Evolutionary conservation across 192 early-diverging fungal genomes (phyloP).

Genomic region (Blastocladiella britannica): DNA sequence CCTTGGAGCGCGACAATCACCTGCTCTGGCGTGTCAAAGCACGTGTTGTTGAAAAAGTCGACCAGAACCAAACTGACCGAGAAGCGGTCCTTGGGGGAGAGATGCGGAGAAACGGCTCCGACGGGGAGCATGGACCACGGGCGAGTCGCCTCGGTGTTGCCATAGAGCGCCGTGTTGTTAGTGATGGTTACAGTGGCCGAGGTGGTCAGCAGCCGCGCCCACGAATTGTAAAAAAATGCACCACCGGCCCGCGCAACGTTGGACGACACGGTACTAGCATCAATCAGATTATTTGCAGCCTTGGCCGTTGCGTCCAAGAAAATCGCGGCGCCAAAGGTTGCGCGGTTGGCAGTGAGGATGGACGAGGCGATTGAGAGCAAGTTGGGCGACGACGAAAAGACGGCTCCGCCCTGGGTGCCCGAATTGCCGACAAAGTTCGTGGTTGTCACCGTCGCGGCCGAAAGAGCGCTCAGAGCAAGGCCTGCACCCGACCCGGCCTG

Average conservation of each 20-base stretch:
- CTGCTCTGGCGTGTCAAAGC: neutral
- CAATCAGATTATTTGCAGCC: neutral
- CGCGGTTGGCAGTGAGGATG: no score
- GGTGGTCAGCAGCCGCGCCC: neutral
- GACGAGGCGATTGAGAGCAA: no score
- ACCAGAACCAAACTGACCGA: neutral
- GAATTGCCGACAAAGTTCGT: no score
- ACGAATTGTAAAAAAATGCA: neutral
- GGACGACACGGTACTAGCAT: neutral
- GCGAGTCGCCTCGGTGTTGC: neutral
- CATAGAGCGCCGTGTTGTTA: neutral
- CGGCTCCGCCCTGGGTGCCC: no score
- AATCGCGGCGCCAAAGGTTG: no score
- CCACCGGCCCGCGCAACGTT: neutral
- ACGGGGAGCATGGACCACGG: neutral
- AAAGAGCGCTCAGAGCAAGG: no score
- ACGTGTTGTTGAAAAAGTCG: neutral
- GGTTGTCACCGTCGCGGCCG: no score
- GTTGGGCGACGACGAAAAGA: no score
- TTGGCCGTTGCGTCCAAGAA: no score
- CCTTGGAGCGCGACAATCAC: neutral
- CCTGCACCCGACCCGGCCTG: no score
- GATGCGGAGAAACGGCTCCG: no score
- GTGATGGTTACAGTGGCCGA: neutral
- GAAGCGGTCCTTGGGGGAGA: neutral